Conservation (phyloP, 2,329 filamentous ascomycete species). For the Aspergillus nomiae region DNA sequence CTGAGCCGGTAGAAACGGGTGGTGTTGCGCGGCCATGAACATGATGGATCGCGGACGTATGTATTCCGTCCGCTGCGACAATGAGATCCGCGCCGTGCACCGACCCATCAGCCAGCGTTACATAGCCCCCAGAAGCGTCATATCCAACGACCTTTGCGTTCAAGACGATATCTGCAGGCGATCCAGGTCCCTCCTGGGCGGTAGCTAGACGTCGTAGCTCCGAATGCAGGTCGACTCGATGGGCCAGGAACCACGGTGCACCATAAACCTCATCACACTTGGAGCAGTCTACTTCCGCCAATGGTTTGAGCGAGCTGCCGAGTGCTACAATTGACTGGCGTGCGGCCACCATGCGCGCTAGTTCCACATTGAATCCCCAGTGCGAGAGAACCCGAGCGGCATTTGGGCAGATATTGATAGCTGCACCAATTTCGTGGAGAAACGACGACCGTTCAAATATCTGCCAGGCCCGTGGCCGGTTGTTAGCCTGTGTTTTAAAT, state of each 20-base stretch:
- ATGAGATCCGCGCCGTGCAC: background rate
- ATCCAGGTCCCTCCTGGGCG: background rate
- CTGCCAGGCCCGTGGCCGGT: background rate
- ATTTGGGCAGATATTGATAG: constrained; percentile 31
- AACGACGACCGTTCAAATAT: constrained; percentile 12
- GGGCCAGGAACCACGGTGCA: background rate
- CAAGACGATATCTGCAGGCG: background rate
- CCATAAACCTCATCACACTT: background rate
- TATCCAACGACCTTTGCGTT: background rate
- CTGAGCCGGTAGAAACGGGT: background rate
- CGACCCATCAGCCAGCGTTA: background rate
- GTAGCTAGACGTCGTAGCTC: background rate
- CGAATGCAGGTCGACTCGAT: background rate
- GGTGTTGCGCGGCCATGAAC: background rate
- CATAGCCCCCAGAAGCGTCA: background rate
- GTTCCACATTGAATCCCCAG: constrained; percentile 28
- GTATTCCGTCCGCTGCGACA: background rate
- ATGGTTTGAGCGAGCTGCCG: background rate
- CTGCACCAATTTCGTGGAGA: constrained; percentile 30
- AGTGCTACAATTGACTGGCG: background rate
- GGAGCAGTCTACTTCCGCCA: background rate
- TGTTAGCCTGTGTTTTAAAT: background rate
- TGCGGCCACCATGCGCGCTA: background rate
- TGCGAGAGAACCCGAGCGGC: constrained; percentile 24
- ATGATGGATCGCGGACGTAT: background rate